Evolutionary conservation across 2,329 filamentous ascomycete genomes (phyloP), one percentile per base, ranked within the genome.

Genomic region (Ophiosphaerella herpotricha): DNA sequence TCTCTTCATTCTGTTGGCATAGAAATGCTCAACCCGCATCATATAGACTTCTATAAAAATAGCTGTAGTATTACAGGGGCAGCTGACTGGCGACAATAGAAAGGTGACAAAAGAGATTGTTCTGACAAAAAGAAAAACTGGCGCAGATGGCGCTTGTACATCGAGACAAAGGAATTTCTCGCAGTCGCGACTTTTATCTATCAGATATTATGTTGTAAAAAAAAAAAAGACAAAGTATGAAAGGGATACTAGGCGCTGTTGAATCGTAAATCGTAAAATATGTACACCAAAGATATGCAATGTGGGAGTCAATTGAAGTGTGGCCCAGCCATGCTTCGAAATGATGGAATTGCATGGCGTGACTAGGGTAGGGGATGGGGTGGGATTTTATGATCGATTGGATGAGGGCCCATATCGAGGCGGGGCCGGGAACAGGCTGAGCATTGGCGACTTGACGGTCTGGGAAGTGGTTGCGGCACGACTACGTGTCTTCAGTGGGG

Each of bases 361-460:
- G n/a, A 14, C n/a, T 3, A 11, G n/a, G 14, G n/a, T 8, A 6
- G 16, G 16, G 29, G 18, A 39, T 23, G 21, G 24, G 23, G 13
- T 23, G 26, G 26, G 11, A 11, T 29, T 29, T 43, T 40, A 58
- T 5, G 51, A 46, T 29, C 38, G 42, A 35, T 34, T 39, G 31
- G 57, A 57, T 24, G 39, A 48, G 43, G 43, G 57, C 7, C 47
- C 44, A 18, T 46, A 49, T 14, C 54, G 61, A 37, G 57, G 68
- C 42, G 71, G 70, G 38, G 62, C 50, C 3, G 71, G 71, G 33
- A 74, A 74, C 21, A 74, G 62, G 38, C 64, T 69, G 13, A 74
- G 54, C 46, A 65, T 60, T 29, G 57, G 58, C 38, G 50, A 59
- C 34, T 55, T 57, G n/a, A 51, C 35, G 34, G 52, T 43, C 8